Evolutionary conservation across 176 grass and related monocot genomes (phyloP).

Genomic region (Zea mays): DNA sequence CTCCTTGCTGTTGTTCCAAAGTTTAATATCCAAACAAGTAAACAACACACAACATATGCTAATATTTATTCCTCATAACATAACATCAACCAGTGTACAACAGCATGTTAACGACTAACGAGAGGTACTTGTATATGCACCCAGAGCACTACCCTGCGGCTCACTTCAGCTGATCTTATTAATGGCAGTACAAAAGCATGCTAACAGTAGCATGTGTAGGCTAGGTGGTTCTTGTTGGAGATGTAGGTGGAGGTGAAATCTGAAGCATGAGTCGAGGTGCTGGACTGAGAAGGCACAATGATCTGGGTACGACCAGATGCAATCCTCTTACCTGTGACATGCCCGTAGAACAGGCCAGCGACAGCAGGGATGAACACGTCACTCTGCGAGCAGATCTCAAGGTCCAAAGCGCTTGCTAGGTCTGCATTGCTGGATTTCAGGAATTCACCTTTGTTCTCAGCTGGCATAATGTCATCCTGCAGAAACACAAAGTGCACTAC

Average conservation of each 20-base stretch:
- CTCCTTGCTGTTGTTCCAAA: slow-evolving; percentile 4
- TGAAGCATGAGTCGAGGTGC: slow-evolving; percentile 33
- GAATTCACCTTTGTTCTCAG: slow-evolving; percentile 69
- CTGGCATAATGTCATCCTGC: slow-evolving; percentile 82
- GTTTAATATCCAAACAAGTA: background rate
- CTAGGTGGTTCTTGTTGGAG: slow-evolving; percentile 68
- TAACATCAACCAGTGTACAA: slow-evolving; percentile 34
- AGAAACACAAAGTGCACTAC: background rate
- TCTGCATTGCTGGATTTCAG: slow-evolving; percentile 59
- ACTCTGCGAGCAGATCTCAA: slow-evolving; percentile 73
- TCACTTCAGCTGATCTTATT: slow-evolving; percentile 40
- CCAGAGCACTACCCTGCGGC: slow-evolving; percentile 30
- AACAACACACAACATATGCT: background rate
- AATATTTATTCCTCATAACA: slow-evolving; percentile 7
- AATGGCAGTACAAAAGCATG: background rate
- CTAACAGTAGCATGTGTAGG: slow-evolving; percentile 66
- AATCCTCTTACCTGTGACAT: slow-evolving; percentile 78
- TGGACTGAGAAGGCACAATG: slow-evolving; percentile 48
- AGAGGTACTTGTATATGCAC: slow-evolving; percentile 28
- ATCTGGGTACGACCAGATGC: slow-evolving; percentile 58
- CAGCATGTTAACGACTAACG: slow-evolving; percentile 2
- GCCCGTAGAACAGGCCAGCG: slow-evolving; percentile 78
- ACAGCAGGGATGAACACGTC: slow-evolving; percentile 75
- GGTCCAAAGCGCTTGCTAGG: slow-evolving; percentile 72
- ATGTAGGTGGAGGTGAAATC: slow-evolving; percentile 70